phyloP scores from a whole-genome alignment of 306 rosid species.

The Hylodesmum podocarpum region DNA sequence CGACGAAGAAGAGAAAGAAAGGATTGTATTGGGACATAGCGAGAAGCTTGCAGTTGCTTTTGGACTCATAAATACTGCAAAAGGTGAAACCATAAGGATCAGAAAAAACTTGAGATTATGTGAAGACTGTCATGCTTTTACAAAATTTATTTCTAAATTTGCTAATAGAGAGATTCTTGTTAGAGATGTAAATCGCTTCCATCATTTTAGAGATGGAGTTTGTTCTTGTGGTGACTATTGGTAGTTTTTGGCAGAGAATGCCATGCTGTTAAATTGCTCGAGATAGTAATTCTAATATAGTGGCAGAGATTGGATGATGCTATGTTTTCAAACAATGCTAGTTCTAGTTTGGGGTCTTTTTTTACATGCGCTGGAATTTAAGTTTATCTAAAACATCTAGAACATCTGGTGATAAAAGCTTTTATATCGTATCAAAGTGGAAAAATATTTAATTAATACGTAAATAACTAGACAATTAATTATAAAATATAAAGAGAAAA shows the following conservation, averaged over 20 bases:
- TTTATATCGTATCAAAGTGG: background rate
- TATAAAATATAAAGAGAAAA: no score
- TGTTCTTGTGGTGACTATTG: constrained; percentile 96
- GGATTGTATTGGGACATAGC: constrained; percentile 78
- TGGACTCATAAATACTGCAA: constrained; percentile 73
- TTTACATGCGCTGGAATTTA: background rate
- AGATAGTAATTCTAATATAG: background rate
- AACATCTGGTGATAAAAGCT: background rate
- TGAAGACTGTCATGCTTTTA: constrained; percentile 90
- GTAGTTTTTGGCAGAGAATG: constrained; percentile 43
- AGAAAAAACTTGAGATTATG: constrained; percentile 87
- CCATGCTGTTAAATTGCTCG: constrained; percentile 9
- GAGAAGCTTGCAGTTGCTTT: constrained; percentile 92
- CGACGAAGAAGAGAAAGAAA: constrained; percentile 85
- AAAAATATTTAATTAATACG: no score
- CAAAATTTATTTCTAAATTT: constrained; percentile 79
- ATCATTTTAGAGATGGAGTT: constrained; percentile 72
- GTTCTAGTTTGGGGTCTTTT: background rate
- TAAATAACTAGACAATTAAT: no score
- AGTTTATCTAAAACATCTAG: background rate
- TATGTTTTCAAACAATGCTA: background rate
- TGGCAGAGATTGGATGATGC: constrained; percentile 23
- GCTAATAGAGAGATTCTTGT: constrained; percentile 82
- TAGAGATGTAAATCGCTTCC: constrained; percentile 92
- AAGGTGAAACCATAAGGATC: constrained; percentile 74